A percentile compares a stretch with the other conserved stretches of the same genome.
Evolutionary conservation across 495 filamentous ascomycete species (phyloP).

Genomic region (Xylaria curta): DNA sequence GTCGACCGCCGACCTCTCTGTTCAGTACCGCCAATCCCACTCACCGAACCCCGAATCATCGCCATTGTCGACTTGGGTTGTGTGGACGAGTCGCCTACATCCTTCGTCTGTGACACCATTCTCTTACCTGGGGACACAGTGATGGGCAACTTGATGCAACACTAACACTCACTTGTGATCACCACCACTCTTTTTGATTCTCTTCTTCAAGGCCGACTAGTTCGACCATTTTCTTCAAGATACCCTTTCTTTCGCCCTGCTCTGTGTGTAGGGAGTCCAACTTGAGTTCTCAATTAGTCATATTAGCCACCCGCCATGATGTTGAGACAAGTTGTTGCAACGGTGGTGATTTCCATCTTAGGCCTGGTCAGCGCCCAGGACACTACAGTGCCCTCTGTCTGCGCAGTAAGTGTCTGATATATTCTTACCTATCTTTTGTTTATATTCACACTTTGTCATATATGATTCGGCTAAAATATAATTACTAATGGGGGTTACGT

Average conservation of each 20-base stretch:
- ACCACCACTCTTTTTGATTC: constrained; percentile 4
- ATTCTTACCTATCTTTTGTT: not conserved
- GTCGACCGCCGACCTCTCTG: not conserved
- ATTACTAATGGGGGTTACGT: constrained; percentile 22
- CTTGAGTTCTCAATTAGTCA: not conserved
- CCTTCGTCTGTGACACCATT: not conserved
- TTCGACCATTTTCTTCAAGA: constrained; percentile 17
- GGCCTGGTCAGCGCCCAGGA: constrained; percentile 24
- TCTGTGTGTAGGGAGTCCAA: not conserved
- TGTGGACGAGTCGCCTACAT: not conserved
- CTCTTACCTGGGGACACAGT: not conserved
- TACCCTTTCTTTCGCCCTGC: constrained; percentile 13
- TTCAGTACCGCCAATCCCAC: not conserved
- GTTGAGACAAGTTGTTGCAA: constrained; percentile 10
- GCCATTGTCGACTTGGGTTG: not conserved
- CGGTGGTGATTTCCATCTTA: not conserved
- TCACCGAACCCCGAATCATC: not conserved
- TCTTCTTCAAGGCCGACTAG: constrained; percentile 20
- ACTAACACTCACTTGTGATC: constrained; percentile 4
- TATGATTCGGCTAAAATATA: not conserved
- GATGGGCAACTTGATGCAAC: constrained; percentile 10
- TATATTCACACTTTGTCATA: not conserved
- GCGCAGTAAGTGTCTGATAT: constrained; percentile 11
- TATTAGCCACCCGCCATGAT: not conserved
- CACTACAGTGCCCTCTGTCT: constrained; percentile 11